phyloP scores from a whole-genome alignment of 2,329 filamentous ascomycete genomes.

The Chrysoporthe deuterocubensis region DNA sequence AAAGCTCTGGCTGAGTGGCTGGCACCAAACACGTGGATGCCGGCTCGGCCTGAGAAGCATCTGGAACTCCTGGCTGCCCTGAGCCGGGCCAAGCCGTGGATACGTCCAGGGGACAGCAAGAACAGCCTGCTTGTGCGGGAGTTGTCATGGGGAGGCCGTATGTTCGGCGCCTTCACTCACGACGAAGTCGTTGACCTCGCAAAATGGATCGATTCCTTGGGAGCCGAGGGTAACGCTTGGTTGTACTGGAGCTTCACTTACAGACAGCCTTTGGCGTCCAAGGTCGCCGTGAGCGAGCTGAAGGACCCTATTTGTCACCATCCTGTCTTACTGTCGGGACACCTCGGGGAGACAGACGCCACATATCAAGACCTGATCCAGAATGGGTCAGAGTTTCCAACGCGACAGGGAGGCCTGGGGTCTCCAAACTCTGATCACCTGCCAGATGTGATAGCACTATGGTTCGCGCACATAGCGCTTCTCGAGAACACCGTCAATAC shows the following conservation, averaged over 20 bases:
- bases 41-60: not conserved
- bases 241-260: not conserved
- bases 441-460: conserved; percentile 1
- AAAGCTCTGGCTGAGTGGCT: conserved; percentile 46
- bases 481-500: conserved; percentile 4
- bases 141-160: conserved; percentile 50
- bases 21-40: conserved; percentile 28
- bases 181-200: conserved; percentile 43
- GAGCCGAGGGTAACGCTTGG: not conserved
- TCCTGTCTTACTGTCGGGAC: not conserved
- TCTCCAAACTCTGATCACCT: not conserved
- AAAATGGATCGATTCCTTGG: conserved; percentile 43
- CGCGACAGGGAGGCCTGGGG: not conserved
- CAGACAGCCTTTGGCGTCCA: not conserved
- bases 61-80: conserved; percentile 41
- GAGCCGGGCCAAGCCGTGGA: conserved; percentile 44
- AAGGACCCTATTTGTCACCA: not conserved
- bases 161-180: conserved; percentile 55
- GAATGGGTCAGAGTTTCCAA: not conserved
- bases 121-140: conserved; percentile 47
- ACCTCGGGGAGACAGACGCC: not conserved
- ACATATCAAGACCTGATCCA: not conserved
- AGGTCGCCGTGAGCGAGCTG: not conserved
- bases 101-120: conserved; percentile 43
- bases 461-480: conserved; percentile 2